phyloP scores from a whole-genome alignment of 441 rosid species.

The Erysimum pusillum region DNA sequence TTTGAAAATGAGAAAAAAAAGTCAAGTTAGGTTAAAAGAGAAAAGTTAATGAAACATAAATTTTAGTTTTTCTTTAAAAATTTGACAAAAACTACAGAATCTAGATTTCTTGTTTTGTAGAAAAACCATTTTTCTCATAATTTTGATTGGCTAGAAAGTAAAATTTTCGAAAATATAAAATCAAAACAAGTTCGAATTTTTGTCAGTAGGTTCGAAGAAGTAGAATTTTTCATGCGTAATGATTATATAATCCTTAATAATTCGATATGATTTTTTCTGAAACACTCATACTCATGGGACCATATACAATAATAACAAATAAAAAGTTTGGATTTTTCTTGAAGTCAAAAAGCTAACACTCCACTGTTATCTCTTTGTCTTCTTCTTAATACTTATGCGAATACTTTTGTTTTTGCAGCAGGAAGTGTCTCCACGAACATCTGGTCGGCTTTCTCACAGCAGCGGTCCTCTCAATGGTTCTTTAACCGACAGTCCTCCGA shows the following conservation, averaged over 20 bases:
- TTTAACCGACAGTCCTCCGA: slow-evolving; percentile 88
- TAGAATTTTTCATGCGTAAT: slow-evolving; percentile 30
- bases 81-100: too few relatives aligned
- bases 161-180: too few relatives aligned
- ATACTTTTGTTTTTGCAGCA: slow-evolving; percentile 54
- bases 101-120: too few relatives aligned
- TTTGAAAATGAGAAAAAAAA: too few relatives aligned
- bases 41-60: too few relatives aligned
- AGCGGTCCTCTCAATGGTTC: slow-evolving; percentile 86
- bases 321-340: slow-evolving; percentile 32
- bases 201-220: slow-evolving; percentile 10
- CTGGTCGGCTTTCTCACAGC: slow-evolving; percentile 94
- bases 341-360: slow-evolving; percentile 34
- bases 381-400: neutral
- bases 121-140: too few relatives aligned
- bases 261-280: slow-evolving; percentile 25
- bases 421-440: slow-evolving; percentile 87
- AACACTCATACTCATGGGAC: slow-evolving; percentile 32
- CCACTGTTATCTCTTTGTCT: slow-evolving; percentile 31
- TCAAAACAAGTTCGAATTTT: neutral
- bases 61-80: too few relatives aligned
- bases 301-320: slow-evolving; percentile 26
- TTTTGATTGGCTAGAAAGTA: too few relatives aligned
- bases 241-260: slow-evolving; percentile 18
- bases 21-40: too few relatives aligned